Evolutionary conservation across 106 monocot genomes (phyloP), one percentile per base, ranked within the genome.

Genomic region (Dioscorea zingiberensis): DNA sequence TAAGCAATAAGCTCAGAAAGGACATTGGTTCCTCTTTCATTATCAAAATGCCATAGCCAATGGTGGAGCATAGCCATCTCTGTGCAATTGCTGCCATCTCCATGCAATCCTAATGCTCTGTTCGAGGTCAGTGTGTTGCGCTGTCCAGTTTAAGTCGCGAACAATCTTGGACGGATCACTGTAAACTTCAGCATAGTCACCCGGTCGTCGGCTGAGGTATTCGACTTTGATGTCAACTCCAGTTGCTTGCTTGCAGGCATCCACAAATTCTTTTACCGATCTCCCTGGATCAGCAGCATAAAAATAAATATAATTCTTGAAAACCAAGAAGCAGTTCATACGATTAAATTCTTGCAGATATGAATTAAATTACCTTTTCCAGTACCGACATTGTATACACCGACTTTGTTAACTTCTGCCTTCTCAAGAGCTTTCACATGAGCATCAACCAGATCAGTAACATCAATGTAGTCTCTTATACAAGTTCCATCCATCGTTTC

Each of bases 301-400:
- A 14, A 21, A 4, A 23, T 7, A 21, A 13, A 27, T 3, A 26
- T 58, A 14, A 21, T 10, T 23, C 16, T 19, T 15, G 0, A 19
- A 8, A 21, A 54, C 9, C 21, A 54, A 30, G 2, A 54, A 54
- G 14, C 3, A 12, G 26, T 47, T 14, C 9, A 6, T 16, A 27
- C 2, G 13, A 27, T 18, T 27, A 29, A 38, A 38, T 38, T 38
- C 38, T 10, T 10, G 10, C 38, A 38, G n/a, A n/a, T n/a, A n/a
- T n/a, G n/a, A n/a, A n/a, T n/a, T n/a, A n/a, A n/a, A n/a, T 38
- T 38, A 67, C 67, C 67, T 67, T 67, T 67, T 67, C 67, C 67
- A 3, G 67, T 67, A 26, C 67, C 67, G 9, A 67, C 67, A 54
- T 67, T 67, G 54, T 67, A 67, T 53, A 67, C 54, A 3, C 67